These are phyloP conservation scores for Cyclotella distinguenda DNA, from an alignment of 108 stramenopile species.

Conservation along the genomic window DNA sequence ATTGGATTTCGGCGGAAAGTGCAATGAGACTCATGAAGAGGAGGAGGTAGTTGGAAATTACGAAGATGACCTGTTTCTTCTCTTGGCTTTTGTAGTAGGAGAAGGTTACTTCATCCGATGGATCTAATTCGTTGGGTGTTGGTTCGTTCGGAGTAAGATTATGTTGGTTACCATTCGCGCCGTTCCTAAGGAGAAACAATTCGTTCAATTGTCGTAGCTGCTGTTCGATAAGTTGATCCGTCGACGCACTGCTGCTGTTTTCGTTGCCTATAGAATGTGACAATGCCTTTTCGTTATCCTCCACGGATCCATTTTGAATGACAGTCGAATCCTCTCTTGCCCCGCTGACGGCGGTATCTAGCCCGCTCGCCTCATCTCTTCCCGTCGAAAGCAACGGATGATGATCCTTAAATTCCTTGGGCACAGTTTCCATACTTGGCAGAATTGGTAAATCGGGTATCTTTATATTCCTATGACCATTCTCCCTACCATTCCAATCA, in stretches of 20 bases:
- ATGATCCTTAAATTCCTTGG: constrained; percentile 1
- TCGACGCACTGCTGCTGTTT: constrained; percentile 3
- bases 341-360: neutral
- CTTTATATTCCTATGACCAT: neutral
- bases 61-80: constrained; percentile 79
- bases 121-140: neutral
- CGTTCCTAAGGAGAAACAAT: constrained; percentile 17
- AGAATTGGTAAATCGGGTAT: constrained; percentile 7
- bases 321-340: neutral
- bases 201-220: constrained; percentile 41
- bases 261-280: neutral
- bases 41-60: constrained; percentile 77
- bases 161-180: neutral
- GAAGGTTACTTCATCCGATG: constrained; percentile 8
- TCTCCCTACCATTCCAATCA: neutral
- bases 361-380: neutral
- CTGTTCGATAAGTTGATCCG: constrained; percentile 35
- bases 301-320: neutral
- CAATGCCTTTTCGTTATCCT: neutral
- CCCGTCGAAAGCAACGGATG: no score
- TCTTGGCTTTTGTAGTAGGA: constrained; percentile 42
- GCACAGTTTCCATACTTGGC: constrained; percentile 4
- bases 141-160: neutral
- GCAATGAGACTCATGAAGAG: constrained; percentile 80
- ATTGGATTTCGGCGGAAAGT: constrained; percentile 83